Evolutionary conservation across 169 alveolate genomes (phyloP).

Genomic region (Cryptosporidium parvum): DNA sequence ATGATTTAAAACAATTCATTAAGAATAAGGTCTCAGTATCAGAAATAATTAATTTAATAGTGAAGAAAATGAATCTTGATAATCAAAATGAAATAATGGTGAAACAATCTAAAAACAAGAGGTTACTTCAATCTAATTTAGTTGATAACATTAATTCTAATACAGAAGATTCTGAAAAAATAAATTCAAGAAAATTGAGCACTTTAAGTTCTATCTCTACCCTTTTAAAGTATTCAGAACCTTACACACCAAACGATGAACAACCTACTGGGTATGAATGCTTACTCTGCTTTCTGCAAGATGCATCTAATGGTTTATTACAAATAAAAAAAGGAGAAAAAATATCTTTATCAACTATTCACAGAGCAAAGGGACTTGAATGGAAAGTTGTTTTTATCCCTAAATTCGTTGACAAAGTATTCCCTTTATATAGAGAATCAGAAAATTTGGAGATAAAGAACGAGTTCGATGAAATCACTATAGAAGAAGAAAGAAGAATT

Average conservation of each 20-base stretch:
- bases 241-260: constrained; percentile 76
- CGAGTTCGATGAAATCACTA: constrained; percentile 37
- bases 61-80: background rate
- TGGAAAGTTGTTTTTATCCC: constrained; percentile 86
- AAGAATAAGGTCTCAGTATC: constrained; percentile 24
- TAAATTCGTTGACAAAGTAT: constrained; percentile 81
- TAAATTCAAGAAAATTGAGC: constrained; percentile 2
- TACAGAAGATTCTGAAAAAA: constrained; percentile 47
- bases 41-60: constrained; percentile 23
- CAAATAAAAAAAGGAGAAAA: constrained; percentile 78
- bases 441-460: background rate
- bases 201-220: constrained; percentile 19
- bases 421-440: constrained; percentile 75
- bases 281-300: constrained; percentile 76
- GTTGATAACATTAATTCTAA: constrained; percentile 8
- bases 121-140: background rate
- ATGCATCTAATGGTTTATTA: constrained; percentile 75
- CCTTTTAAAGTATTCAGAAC: constrained; percentile 75
- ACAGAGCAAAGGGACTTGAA: constrained; percentile 87
- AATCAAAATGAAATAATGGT: constrained; percentile 15
- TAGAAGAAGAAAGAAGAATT: constrained; percentile 87
- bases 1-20: constrained; percentile 18
- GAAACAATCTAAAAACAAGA: constrained; percentile 3
- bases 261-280: constrained; percentile 80
- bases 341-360: constrained; percentile 85